phyloP scores from a whole-genome alignment of 805 yeast species.

The Lachancea dasiensis region DNA sequence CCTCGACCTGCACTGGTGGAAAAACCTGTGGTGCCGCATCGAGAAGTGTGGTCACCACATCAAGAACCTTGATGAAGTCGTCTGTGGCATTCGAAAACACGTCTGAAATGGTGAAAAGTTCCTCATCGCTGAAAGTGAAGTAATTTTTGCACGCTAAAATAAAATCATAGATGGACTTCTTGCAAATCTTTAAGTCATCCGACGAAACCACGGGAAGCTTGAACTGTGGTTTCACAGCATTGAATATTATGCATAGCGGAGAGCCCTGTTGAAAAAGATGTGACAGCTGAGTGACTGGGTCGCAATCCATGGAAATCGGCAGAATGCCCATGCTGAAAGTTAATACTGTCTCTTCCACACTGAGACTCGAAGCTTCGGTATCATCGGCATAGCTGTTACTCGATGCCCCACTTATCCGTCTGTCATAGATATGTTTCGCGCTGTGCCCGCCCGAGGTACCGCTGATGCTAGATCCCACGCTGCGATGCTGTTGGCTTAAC shows the following conservation, averaged over 20 bases:
- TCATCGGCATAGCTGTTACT: slow-evolving; percentile 33
- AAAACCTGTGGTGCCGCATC: slow-evolving; percentile 44
- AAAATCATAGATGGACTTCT: slow-evolving; percentile 85
- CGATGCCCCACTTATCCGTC: slow-evolving; percentile 34
- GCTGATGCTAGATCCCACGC: slow-evolving; percentile 17
- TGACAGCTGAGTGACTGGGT: slow-evolving; percentile 90
- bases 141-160: slow-evolving; percentile 77
- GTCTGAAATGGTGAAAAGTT: slow-evolving; percentile 82
- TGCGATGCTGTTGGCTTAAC: slow-evolving; percentile 21
- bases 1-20: slow-evolving; percentile 21
- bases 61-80: slow-evolving; percentile 67
- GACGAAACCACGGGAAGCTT: slow-evolving; percentile 61
- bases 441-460: slow-evolving; percentile 16
- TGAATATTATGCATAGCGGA: slow-evolving; percentile 81
- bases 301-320: slow-evolving; percentile 69
- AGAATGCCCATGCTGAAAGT: slow-evolving; percentile 74
- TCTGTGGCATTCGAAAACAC: slow-evolving; percentile 79
- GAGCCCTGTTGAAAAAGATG: slow-evolving; percentile 87
- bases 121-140: slow-evolving; percentile 69
- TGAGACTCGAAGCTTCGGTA: slow-evolving; percentile 12
- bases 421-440: slow-evolving; percentile 16
- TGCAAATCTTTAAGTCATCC: slow-evolving; percentile 78
- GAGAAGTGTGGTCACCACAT: slow-evolving; percentile 62
- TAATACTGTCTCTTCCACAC: slow-evolving; percentile 33
- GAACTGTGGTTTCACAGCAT: slow-evolving; percentile 54